Conservation (phyloP, 1,284 basidiomycete species). For the Cutaneotrichosporon mucoides region DNA sequence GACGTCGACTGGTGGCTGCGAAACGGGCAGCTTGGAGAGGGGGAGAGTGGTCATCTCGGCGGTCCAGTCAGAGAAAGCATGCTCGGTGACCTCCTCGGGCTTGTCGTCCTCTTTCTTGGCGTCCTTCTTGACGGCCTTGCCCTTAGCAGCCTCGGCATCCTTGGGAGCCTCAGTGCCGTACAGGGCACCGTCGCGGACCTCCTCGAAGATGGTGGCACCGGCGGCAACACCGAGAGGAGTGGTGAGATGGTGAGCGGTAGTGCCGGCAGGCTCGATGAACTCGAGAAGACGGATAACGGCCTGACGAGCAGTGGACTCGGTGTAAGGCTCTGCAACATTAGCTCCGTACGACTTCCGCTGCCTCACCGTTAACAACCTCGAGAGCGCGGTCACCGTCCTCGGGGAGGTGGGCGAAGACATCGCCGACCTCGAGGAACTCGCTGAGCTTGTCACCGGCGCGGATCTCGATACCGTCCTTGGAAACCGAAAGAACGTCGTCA, state of each 20-base stretch:
- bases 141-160: conserved; percentile 36
- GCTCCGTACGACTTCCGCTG: neutral
- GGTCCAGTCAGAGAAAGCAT: conserved; percentile 50
- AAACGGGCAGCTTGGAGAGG: conserved; percentile 42
- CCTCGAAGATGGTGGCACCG: conserved; percentile 53
- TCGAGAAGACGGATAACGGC: conserved; percentile 53
- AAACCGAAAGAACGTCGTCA: conserved; percentile 26
- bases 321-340: conserved; percentile 49
- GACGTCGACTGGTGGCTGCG: conserved; percentile 42
- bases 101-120: conserved; percentile 25
- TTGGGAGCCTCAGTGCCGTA: conserved; percentile 28
- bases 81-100: conserved; percentile 33
- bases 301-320: conserved; percentile 52
- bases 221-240: conserved; percentile 50
- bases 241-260: conserved; percentile 45
- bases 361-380: conserved; percentile 46
- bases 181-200: conserved; percentile 49
- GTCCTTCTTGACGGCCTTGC: conserved; percentile 38
- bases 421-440: conserved; percentile 49
- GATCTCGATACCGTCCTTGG: conserved; percentile 43
- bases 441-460: conserved; percentile 46
- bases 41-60: conserved; percentile 27
- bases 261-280: conserved; percentile 49
- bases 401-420: conserved; percentile 45
- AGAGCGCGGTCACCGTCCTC: conserved; percentile 38